A percentile compares a stretch with the other conserved stretches of the same genome.
phyloP scores from a whole-genome alignment of 495 filamentous ascomycete genomes.

The Xylaria venustula region DNA sequence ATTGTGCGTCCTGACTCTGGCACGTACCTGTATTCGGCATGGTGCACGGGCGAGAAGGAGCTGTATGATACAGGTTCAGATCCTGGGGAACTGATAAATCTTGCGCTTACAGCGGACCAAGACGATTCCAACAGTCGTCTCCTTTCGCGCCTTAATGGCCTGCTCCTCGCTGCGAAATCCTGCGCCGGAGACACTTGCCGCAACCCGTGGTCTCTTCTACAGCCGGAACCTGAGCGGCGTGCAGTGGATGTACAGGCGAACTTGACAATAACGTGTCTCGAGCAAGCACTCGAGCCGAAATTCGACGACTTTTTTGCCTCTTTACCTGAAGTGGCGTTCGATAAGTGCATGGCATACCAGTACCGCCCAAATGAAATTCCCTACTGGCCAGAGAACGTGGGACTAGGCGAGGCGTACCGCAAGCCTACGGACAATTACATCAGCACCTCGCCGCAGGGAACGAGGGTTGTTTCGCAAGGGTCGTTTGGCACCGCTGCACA shows the following conservation, averaged over 20 bases:
- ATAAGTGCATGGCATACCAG: slow-evolving; percentile 9
- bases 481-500: slow-evolving; percentile 1
- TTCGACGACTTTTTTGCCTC: slow-evolving; percentile 14
- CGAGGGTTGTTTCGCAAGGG: neutral
- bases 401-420: slow-evolving; percentile 9
- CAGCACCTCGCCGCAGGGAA: neutral
- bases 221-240: slow-evolving; percentile 23
- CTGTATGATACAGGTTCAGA: slow-evolving; percentile 45
- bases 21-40: slow-evolving; percentile 51
- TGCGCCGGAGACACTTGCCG: slow-evolving; percentile 49
- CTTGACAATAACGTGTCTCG: slow-evolving; percentile 6
- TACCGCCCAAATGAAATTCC: slow-evolving; percentile 4
- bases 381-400: slow-evolving; percentile 7
- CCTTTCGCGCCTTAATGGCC: slow-evolving; percentile 45
- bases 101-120: slow-evolving; percentile 1
- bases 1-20: slow-evolving; percentile 39
- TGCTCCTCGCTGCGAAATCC: slow-evolving; percentile 53
- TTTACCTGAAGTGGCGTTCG: neutral
- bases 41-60: slow-evolving; percentile 53
- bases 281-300: slow-evolving; percentile 13
- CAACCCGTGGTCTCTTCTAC: slow-evolving; percentile 50
- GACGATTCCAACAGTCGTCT: slow-evolving; percentile 9
- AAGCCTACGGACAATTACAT: slow-evolving; percentile 1
- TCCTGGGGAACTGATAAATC: slow-evolving; percentile 15
- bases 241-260: slow-evolving; percentile 9